Evolutionary conservation across 1,284 basidiomycete species (phyloP).

Genomic region (Microbotryum lychnidis-dioicae): DNA sequence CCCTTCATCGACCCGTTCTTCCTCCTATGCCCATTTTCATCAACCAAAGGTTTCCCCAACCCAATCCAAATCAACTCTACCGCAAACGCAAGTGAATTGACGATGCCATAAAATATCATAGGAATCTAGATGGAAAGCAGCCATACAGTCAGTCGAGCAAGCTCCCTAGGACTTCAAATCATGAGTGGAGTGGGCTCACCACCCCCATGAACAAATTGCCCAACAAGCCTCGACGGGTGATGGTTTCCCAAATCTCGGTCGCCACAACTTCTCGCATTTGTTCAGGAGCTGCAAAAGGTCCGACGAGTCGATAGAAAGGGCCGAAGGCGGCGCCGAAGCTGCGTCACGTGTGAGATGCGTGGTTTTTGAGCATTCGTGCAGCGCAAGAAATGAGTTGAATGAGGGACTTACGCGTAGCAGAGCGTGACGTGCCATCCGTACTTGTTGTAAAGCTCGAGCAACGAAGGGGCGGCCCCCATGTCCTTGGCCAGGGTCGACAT

Average conservation of each 20-base stretch:
- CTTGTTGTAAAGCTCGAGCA: constrained; percentile 47
- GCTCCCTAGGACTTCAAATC: neutral
- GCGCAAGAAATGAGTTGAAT: neutral
- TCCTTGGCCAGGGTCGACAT: constrained; percentile 56
- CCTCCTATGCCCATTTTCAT: no score
- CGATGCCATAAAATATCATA: constrained; percentile 43
- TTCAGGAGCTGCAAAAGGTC: constrained; percentile 45
- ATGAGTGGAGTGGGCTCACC: constrained; percentile 45
- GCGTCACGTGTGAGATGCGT: neutral
- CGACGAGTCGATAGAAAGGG: constrained; percentile 54
- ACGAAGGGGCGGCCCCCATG: constrained; percentile 52
- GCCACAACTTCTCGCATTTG: constrained; percentile 44
- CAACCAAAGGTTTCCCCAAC: no score
- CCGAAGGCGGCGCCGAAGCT: constrained; percentile 58
- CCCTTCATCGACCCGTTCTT: no score
- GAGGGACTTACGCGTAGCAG: constrained; percentile 49
- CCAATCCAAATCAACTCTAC: constrained; percentile 36
- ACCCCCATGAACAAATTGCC: constrained; percentile 59
- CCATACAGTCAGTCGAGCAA: neutral
- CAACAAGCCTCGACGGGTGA: constrained; percentile 50
- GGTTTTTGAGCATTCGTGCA: neutral
- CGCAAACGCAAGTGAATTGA: constrained; percentile 40
- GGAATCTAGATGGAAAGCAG: constrained; percentile 32
- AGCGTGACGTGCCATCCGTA: constrained; percentile 52
- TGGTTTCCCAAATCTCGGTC: constrained; percentile 59